Evolutionary conservation across 1,139 yeast genomes (phyloP).

Genomic region (Zygosaccharomyces sapae): DNA sequence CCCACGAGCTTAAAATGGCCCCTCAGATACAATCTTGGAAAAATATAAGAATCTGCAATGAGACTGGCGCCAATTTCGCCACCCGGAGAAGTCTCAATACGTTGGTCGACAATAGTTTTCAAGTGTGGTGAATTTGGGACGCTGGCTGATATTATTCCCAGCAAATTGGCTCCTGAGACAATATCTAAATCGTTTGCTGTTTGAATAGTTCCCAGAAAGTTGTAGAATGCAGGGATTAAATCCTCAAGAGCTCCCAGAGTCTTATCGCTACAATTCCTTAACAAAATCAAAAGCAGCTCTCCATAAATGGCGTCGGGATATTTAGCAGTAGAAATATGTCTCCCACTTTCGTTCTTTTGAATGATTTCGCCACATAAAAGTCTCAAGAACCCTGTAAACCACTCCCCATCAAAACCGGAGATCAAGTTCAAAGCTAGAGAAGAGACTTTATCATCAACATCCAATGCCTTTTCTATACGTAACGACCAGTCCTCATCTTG

Average conservation of each 20-base stretch:
- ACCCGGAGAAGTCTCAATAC: not conserved
- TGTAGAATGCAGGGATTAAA: slow-evolving; percentile 21
- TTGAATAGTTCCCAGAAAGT: slow-evolving; percentile 27
- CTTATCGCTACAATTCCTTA: slow-evolving; percentile 31
- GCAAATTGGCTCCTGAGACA: slow-evolving; percentile 38
- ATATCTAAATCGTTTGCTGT: slow-evolving; percentile 24
- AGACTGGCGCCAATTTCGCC: slow-evolving; percentile 2
- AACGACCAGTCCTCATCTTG: slow-evolving; percentile 73
- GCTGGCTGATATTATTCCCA: slow-evolving; percentile 56
- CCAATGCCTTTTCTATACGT: slow-evolving; percentile 68
- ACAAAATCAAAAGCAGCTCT: slow-evolving; percentile 28
- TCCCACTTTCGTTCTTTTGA: slow-evolving; percentile 20
- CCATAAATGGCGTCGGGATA: slow-evolving; percentile 29
- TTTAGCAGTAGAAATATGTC: slow-evolving; percentile 17
- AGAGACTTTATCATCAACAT: slow-evolving; percentile 54
- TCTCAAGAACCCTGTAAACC: slow-evolving; percentile 27
- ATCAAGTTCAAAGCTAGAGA: slow-evolving; percentile 35
- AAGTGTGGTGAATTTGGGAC: slow-evolving; percentile 30
- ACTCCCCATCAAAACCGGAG: slow-evolving; percentile 15
- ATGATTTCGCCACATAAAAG: slow-evolving; percentile 40
- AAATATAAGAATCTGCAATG: slow-evolving; percentile 43
- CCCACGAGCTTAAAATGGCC: not conserved
- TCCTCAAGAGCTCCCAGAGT: slow-evolving; percentile 24
- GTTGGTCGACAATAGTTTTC: slow-evolving; percentile 1
- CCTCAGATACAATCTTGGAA: slow-evolving; percentile 51